Evolutionary conservation across 225 moss, liverwort and hornwort species (phyloP).

Genomic region (Neckera pumila): DNA sequence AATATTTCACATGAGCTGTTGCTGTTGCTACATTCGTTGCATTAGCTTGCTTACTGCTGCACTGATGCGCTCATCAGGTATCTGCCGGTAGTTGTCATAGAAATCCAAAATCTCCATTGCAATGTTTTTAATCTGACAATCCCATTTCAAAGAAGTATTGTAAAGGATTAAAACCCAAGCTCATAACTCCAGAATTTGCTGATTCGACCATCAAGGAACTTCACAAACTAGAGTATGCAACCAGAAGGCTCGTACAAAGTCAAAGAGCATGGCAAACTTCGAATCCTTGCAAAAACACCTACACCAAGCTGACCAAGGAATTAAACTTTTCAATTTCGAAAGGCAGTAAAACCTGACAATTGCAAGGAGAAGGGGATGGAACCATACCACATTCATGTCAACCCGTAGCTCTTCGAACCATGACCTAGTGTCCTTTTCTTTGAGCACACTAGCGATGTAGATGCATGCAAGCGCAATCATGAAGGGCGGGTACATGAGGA

Average conservation of each 20-base stretch:
- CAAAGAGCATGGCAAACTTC: neutral
- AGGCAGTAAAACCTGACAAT: neutral
- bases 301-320: neutral
- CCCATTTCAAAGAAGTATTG: neutral
- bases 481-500: constrained; percentile 92
- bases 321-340: neutral
- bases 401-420: constrained; percentile 98
- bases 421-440: constrained; percentile 78
- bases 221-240: neutral
- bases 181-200: neutral
- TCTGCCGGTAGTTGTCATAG: constrained; percentile 78
- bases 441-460: constrained; percentile 80
- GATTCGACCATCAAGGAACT: neutral
- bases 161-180: neutral
- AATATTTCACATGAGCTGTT: neutral
- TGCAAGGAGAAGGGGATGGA: neutral
- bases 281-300: neutral
- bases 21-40: constrained; percentile 32
- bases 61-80: constrained; percentile 62
- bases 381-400: constrained; percentile 96
- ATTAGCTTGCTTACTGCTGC: constrained; percentile 75
- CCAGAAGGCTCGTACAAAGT: neutral
- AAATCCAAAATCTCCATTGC: constrained; percentile 96
- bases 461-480: constrained; percentile 98
- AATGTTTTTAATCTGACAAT: constrained; percentile 76